These are phyloP conservation scores for Alnus rubra DNA, from an alignment of 306 rosid genomes.

Conservation along the genomic window DNA sequence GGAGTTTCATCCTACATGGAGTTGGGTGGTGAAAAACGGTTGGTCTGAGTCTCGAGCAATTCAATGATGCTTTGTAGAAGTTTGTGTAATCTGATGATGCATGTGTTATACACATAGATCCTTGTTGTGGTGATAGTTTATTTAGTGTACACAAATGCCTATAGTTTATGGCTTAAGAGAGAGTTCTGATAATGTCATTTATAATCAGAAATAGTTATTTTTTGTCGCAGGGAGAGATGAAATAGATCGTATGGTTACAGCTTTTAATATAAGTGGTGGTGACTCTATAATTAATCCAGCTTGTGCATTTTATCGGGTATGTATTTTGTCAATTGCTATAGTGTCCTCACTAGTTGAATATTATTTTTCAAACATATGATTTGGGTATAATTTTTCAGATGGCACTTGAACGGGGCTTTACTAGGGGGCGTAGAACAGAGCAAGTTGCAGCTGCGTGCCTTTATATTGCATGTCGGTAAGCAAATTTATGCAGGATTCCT, in stretches of 20 bases:
- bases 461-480: constrained; percentile 81
- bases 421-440: constrained; percentile 70
- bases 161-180: neutral
- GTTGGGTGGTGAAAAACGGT: neutral
- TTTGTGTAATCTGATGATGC: neutral
- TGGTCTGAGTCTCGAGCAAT: neutral
- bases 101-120: neutral
- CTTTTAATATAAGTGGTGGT: constrained; percentile 19
- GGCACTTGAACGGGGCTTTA: constrained; percentile 69
- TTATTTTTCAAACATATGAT: constrained; percentile 22
- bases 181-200: neutral
- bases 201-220: neutral
- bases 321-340: constrained; percentile 2
- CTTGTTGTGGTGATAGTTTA: neutral
- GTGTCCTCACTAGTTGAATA: neutral
- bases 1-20: neutral
- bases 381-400: constrained; percentile 46
- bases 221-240: constrained; percentile 17
- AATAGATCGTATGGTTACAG: constrained; percentile 22
- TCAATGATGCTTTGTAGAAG: neutral
- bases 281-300: constrained; percentile 31
- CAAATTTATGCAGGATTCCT: constrained; percentile 1
- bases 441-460: constrained; percentile 82
- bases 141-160: neutral
- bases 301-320: constrained; percentile 18